A percentile compares a stretch with the other conserved stretches of the same genome.
phyloP scores from a whole-genome alignment of 257 asterid genomes.

The Penstemon barbatus region DNA sequence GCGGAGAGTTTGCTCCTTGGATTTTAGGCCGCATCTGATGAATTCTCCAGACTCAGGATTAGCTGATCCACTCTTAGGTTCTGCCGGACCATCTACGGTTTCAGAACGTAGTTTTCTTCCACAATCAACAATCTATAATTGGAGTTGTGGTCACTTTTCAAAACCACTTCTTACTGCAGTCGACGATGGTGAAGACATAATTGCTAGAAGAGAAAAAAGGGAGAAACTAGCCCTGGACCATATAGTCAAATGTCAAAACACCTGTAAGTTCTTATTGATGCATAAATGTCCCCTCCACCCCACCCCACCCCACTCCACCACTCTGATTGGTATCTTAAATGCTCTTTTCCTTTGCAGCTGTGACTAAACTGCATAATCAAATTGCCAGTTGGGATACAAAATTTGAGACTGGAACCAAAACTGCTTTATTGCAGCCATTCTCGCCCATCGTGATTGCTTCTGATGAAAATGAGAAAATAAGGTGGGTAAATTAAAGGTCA shows the following conservation, averaged over 20 bases:
- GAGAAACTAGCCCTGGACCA: slow-evolving; percentile 81
- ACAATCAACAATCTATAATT: slow-evolving; percentile 80
- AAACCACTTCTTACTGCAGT: slow-evolving; percentile 90
- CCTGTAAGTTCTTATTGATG: slow-evolving; percentile 54
- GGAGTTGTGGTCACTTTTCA: slow-evolving; percentile 99
- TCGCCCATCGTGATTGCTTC: slow-evolving; percentile 86
- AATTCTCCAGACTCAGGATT: slow-evolving; percentile 90
- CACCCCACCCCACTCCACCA: slow-evolving; percentile 8
- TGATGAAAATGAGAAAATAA: slow-evolving; percentile 84
- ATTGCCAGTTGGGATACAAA: slow-evolving; percentile 98
- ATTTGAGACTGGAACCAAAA: slow-evolving; percentile 80
- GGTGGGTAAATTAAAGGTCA: slow-evolving; percentile 45
- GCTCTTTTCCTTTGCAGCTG: slow-evolving; percentile 53
- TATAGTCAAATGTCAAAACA: slow-evolving; percentile 84
- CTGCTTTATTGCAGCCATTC: slow-evolving; percentile 83
- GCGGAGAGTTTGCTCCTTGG: slow-evolving; percentile 95
- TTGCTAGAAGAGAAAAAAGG: slow-evolving; percentile 80
- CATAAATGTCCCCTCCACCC: not conserved
- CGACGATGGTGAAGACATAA: slow-evolving; percentile 83
- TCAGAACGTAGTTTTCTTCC: slow-evolving; percentile 97
- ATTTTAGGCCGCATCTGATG: slow-evolving; percentile 88
- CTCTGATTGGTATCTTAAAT: slow-evolving; percentile 17
- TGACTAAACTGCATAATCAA: slow-evolving; percentile 78
- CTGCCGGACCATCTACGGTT: slow-evolving; percentile 68
- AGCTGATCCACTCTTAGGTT: slow-evolving; percentile 91